phyloP scores from a whole-genome alignment of 2,329 filamentous ascomycete genomes.

The Dactylellina parvicollis region DNA sequence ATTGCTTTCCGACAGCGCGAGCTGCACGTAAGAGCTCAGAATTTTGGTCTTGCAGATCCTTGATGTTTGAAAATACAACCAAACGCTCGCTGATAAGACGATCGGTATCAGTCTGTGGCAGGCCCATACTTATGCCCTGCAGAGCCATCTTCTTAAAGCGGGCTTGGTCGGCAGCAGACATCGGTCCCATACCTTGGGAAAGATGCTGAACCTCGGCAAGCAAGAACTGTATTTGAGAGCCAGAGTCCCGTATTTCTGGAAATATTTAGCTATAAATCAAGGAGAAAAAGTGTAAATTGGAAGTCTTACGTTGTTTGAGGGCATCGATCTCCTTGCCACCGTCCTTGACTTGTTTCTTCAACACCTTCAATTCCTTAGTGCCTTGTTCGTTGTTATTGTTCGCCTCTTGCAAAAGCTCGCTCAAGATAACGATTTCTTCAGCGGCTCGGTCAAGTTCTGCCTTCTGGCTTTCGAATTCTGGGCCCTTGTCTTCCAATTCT shows the following conservation, averaged over 20 bases:
- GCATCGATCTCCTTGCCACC: slow-evolving; percentile 76
- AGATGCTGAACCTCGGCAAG: slow-evolving; percentile 85
- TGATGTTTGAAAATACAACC: slow-evolving; percentile 86
- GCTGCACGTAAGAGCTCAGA: slow-evolving; percentile 82
- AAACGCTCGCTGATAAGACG: slow-evolving; percentile 88
- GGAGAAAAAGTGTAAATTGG: background rate
- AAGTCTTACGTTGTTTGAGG: slow-evolving; percentile 71
- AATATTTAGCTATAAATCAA: slow-evolving; percentile 11
- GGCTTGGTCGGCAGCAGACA: slow-evolving; percentile 76
- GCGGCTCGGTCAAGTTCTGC: slow-evolving; percentile 82
- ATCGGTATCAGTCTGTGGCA: slow-evolving; percentile 81
- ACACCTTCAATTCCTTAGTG: slow-evolving; percentile 78
- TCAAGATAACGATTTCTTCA: slow-evolving; percentile 83
- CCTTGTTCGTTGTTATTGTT: slow-evolving; percentile 42
- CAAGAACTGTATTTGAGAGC: slow-evolving; percentile 88
- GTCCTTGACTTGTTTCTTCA: slow-evolving; percentile 75
- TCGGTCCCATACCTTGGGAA: slow-evolving; percentile 78
- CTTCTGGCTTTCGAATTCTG: slow-evolving; percentile 86
- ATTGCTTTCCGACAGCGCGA: slow-evolving; percentile 74
- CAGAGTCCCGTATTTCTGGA: slow-evolving; percentile 79
- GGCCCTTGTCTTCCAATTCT: slow-evolving; percentile 83
- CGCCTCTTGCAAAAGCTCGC: slow-evolving; percentile 76
- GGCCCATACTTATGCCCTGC: slow-evolving; percentile 78
- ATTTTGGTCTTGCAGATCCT: slow-evolving; percentile 88
- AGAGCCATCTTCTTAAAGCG: slow-evolving; percentile 79